Percentiles rank a stretch among this genome's conserved stretches.
Conservation (phyloP, 805 yeast species). For the Cyberlindnera samutprakarnensis region DNA sequence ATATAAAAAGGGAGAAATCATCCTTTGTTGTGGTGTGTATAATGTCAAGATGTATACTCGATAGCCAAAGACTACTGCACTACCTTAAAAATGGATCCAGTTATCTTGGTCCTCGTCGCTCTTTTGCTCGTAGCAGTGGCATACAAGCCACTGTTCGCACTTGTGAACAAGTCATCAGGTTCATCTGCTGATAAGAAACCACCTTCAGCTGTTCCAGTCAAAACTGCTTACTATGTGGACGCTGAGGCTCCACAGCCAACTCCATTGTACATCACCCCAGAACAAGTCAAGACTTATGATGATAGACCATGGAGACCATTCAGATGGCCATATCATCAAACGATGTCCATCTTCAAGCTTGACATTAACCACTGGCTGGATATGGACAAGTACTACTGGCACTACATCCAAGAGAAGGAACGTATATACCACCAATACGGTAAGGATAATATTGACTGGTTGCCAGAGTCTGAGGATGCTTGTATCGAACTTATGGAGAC, state of each 20-base stretch:
- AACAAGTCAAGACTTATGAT: conserved; percentile 55
- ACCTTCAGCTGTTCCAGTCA: conserved; percentile 5
- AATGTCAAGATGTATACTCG: too few species aligned
- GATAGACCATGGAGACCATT: conserved; percentile 80
- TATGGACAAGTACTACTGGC: conserved; percentile 69
- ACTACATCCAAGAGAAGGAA: conserved; percentile 55
- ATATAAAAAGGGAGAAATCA: too few species aligned
- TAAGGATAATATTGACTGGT: conserved; percentile 53
- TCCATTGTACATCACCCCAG: conserved; percentile 59
- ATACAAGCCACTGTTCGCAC: conserved; percentile 8
- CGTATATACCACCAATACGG: conserved; percentile 53
- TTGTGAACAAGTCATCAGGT: background rate
- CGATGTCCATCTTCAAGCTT: conserved; percentile 67
- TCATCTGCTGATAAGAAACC: conserved; percentile 1
- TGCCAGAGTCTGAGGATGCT: conserved; percentile 57
- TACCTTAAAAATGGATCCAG: conserved; percentile 6
- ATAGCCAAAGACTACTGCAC: background rate
- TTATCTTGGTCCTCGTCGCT: conserved; percentile 5
- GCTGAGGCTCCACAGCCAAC: conserved; percentile 31
- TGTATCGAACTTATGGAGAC: conserved; percentile 56
- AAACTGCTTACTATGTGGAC: conserved; percentile 6
- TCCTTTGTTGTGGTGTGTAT: too few species aligned
- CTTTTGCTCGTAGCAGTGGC: conserved; percentile 5
- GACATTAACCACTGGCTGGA: conserved; percentile 73
- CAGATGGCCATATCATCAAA: conserved; percentile 75